phyloP scores from a whole-genome alignment of 2,329 filamentous ascomycete genomes.

The Beauveria bassiana region DNA sequence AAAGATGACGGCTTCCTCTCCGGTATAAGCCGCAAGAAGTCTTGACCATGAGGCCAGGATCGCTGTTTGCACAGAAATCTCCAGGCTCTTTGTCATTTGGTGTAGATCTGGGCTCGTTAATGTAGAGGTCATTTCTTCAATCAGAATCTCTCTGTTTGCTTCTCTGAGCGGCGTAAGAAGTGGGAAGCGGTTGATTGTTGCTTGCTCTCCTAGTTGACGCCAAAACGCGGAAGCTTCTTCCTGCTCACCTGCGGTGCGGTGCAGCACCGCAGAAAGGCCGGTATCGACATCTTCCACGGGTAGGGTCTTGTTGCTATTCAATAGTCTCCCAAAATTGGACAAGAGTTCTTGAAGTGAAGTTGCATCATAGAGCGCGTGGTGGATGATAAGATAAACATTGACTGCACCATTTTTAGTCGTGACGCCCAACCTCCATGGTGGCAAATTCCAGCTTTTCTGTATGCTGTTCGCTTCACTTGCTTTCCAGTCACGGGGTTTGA shows the following conservation, averaged over 20 bases:
- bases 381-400: conserved; percentile 44
- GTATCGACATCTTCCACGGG: conserved; percentile 22
- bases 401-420: conserved; percentile 19
- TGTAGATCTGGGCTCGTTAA: conserved; percentile 43
- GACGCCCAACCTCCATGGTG: conserved; percentile 57
- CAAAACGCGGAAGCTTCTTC: conserved; percentile 50
- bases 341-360: conserved; percentile 62
- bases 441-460: conserved; percentile 38
- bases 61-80: conserved; percentile 68
- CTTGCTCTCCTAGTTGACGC: conserved; percentile 43
- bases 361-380: conserved; percentile 85
- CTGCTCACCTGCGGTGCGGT: conserved; percentile 21
- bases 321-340: conserved; percentile 40
- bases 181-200: conserved; percentile 65
- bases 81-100: conserved; percentile 42
- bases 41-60: conserved; percentile 73
- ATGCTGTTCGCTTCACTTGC: conserved; percentile 17
- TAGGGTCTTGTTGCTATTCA: neutral
- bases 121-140: conserved; percentile 28
- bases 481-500: neutral
- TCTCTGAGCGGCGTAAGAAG: conserved; percentile 58
- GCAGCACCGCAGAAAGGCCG: conserved; percentile 35
- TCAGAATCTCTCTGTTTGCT: conserved; percentile 23
- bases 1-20: conserved; percentile 67
- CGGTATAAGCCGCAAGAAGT: conserved; percentile 67